A percentile compares a stretch with the other conserved stretches of the same genome.
phyloP scores from a whole-genome alignment of 2,329 filamentous ascomycete species.

The Ophiostoma populinum region DNA sequence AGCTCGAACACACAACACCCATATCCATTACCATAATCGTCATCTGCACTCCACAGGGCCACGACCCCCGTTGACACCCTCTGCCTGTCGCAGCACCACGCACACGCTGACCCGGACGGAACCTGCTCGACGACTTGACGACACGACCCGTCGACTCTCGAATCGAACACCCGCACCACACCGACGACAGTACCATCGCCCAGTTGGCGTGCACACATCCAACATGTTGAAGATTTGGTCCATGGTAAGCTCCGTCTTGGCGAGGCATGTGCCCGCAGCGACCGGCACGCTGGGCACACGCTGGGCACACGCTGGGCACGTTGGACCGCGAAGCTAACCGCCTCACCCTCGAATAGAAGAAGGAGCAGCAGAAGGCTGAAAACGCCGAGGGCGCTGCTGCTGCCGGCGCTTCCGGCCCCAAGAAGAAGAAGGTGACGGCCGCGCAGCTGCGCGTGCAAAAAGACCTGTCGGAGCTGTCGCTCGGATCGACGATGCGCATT shows the following conservation, averaged over 20 bases:
- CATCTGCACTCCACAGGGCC: no score
- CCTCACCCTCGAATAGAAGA: slow-evolving; percentile 41
- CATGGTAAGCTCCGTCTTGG: slow-evolving; percentile 45
- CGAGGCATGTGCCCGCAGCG: background rate
- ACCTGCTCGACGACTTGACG: no score
- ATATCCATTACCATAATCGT: no score
- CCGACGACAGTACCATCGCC: no score
- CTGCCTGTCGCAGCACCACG: no score
- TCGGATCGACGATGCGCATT: slow-evolving; percentile 65
- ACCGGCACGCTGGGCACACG: slow-evolving; percentile 15
- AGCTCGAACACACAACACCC: no score
- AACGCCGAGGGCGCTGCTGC: slow-evolving; percentile 51
- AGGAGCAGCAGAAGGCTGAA: slow-evolving; percentile 89
- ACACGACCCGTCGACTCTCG: no score
- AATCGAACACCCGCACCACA: no score
- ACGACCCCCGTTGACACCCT: no score
- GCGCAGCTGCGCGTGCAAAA: slow-evolving; percentile 92
- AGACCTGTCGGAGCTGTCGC: slow-evolving; percentile 67
- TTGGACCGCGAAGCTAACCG: background rate
- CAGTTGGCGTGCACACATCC: slow-evolving; percentile 10
- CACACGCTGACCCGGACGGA: no score
- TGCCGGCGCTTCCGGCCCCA: slow-evolving; percentile 32
- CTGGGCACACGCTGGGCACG: slow-evolving; percentile 10
- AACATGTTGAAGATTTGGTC: slow-evolving; percentile 99
- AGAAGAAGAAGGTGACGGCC: slow-evolving; percentile 98